These are phyloP conservation scores for Lojkania enalia DNA, from an alignment of 2,329 filamentous ascomycete species.

Conservation along the genomic window DNA sequence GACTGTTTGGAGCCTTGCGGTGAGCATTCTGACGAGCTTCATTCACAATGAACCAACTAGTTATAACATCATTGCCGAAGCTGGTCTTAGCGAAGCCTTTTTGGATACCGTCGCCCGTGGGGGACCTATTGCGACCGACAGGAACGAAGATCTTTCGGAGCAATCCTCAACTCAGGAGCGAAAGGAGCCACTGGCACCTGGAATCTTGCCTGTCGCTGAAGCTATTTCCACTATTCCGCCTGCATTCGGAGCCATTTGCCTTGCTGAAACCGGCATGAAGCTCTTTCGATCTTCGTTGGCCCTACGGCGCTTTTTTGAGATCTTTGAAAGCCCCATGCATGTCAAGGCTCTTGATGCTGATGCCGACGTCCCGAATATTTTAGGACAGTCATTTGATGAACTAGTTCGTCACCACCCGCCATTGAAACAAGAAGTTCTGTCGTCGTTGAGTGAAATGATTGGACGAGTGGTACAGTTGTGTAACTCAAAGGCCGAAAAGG, in stretches of 20 bases:
- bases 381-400: conserved; percentile 90
- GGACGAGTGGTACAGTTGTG: conserved; percentile 77
- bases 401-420: conserved; percentile 89
- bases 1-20: conserved; percentile 92
- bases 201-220: conserved; percentile 85
- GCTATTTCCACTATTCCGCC: conserved; percentile 84
- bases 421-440: conserved; percentile 77
- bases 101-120: conserved; percentile 73
- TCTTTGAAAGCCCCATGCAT: conserved; percentile 93
- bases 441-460: conserved; percentile 87
- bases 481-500: conserved; percentile 66
- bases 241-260: conserved; percentile 89
- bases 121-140: conserved; percentile 10
- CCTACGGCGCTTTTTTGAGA: conserved; percentile 85
- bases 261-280: conserved; percentile 85
- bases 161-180: conserved; percentile 16
- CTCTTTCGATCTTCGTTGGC: conserved; percentile 83
- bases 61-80: conserved; percentile 93
- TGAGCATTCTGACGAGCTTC: conserved; percentile 90
- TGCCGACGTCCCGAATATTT: conserved; percentile 67
- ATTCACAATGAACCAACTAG: conserved; percentile 99
- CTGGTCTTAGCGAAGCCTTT: conserved; percentile 83
- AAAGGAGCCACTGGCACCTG: conserved; percentile 57
- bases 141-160: conserved; percentile 14
- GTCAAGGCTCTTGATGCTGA: conserved; percentile 82